Percentiles rank a stretch among this genome's conserved stretches.
Conservation (phyloP, 2,329 filamentous ascomycete species). For the Ceratocystis colombiana region DNA sequence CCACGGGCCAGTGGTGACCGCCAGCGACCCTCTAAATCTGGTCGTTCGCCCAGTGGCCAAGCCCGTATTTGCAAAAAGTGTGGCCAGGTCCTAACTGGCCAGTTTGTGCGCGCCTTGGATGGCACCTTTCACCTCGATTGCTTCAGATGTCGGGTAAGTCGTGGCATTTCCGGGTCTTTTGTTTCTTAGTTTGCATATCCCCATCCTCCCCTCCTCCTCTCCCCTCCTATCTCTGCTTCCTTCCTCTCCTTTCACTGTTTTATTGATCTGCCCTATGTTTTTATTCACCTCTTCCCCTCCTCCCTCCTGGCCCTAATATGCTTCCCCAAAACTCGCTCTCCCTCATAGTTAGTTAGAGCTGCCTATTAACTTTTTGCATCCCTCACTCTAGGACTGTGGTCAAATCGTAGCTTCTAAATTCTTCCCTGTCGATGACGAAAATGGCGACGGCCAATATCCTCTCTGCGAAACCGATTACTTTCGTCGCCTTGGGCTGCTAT, state of each 20-base stretch:
- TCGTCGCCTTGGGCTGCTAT: conserved; percentile 77
- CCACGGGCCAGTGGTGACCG: conserved; percentile 22
- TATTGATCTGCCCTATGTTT: background rate
- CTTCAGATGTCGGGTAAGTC: conserved; percentile 85
- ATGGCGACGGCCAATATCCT: conserved; percentile 77
- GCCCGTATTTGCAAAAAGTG: conserved; percentile 75
- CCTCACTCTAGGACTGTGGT: conserved; percentile 65
- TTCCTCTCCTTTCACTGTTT: background rate
- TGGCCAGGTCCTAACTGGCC: conserved; percentile 73
- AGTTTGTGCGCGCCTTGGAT: conserved; percentile 88
- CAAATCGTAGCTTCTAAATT: conserved; percentile 98
- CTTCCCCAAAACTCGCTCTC: conserved; percentile 15
- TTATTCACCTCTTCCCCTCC: background rate
- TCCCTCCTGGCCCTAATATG: background rate
- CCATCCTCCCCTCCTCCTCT: conserved; percentile 18
- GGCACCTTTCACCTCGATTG: conserved; percentile 96
- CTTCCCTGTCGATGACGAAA: conserved; percentile 89
- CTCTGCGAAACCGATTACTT: conserved; percentile 98
- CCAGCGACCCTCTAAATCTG: conserved; percentile 32
- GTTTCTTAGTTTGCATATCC: conserved; percentile 21
- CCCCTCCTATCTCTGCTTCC: conserved; percentile 17
- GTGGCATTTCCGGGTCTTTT: background rate
- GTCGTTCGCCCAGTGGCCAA: conserved; percentile 49
- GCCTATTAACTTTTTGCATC: conserved; percentile 19
- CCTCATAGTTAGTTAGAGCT: conserved; percentile 14